Percentiles rank a stretch among this genome's conserved stretches.
These are phyloP conservation scores for Arachis hypogaea DNA, from an alignment of 306 rosid genomes.

Conservation along the genomic window DNA sequence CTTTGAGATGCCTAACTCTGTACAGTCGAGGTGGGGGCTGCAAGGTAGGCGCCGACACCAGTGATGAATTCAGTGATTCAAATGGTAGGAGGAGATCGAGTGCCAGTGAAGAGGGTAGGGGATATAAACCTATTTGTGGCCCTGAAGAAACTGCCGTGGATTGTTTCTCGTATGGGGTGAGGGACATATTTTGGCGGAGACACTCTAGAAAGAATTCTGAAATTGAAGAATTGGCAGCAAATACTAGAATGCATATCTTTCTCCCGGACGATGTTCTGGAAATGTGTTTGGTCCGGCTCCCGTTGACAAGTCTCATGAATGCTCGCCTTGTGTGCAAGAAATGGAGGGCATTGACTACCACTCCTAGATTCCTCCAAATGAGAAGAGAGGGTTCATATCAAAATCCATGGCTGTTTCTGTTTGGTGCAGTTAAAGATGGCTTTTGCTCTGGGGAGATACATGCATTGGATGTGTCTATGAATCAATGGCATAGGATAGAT, in stretches of 20 bases:
- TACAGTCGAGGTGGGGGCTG: slow-evolving; percentile 94
- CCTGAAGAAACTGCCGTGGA: slow-evolving; percentile 75
- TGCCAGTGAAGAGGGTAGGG: slow-evolving; percentile 88
- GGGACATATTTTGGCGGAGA: slow-evolving; percentile 86
- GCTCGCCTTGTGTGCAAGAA: slow-evolving; percentile 98
- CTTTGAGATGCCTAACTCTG: slow-evolving; percentile 76
- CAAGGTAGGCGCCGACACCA: slow-evolving; percentile 96
- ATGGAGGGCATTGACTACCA: slow-evolving; percentile 84
- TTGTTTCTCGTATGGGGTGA: slow-evolving; percentile 90
- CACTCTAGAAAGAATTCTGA: slow-evolving; percentile 61
- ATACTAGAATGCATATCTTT: slow-evolving; percentile 74
- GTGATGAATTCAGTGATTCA: slow-evolving; percentile 81
- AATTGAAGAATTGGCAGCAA: slow-evolving; percentile 60
- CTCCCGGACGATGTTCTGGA: slow-evolving; percentile 97
- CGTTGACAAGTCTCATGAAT: slow-evolving; percentile 83
- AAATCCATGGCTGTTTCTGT: slow-evolving; percentile 89
- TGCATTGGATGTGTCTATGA: slow-evolving; percentile 76
- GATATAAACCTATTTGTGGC: slow-evolving; percentile 71
- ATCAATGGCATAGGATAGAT: slow-evolving; percentile 86
- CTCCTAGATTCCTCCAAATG: slow-evolving; percentile 84
- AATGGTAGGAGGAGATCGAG: slow-evolving; percentile 83
- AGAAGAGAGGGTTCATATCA: slow-evolving; percentile 84
- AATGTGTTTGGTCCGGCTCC: slow-evolving; percentile 96
- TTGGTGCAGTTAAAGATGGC: slow-evolving; percentile 93
- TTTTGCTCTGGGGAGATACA: slow-evolving; percentile 94